Conservation (phyloP, 441 rosid genomes). For the Biscutella laevigata region DNA sequence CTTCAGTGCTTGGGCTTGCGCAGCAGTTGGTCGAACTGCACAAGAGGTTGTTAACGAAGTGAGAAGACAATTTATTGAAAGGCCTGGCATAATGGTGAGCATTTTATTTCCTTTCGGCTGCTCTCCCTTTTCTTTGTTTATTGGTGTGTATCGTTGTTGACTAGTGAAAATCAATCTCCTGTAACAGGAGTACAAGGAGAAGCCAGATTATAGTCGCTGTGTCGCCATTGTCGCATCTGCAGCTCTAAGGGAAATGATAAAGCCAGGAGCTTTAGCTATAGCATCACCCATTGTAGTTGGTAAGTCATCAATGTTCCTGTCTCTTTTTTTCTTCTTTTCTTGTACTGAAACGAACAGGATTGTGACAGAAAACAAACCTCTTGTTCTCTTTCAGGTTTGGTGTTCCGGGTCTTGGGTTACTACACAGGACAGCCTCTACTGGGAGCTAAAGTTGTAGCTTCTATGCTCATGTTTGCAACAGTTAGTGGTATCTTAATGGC, state of each 20-base stretch:
- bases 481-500: constrained; percentile 98
- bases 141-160: constrained; percentile 1
- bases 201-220: constrained; percentile 96
- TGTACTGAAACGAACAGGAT: neutral
- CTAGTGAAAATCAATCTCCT: constrained; percentile 1
- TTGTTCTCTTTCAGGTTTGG: constrained; percentile 46
- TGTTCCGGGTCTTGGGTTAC: constrained; percentile 78
- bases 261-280: constrained; percentile 92
- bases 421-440: constrained; percentile 88
- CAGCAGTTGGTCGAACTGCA: constrained; percentile 97
- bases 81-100: constrained; percentile 98
- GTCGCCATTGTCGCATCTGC: constrained; percentile 98
- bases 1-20: constrained; percentile 96
- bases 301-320: constrained; percentile 23
- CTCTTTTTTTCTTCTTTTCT: neutral
- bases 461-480: constrained; percentile 92
- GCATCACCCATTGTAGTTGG: constrained; percentile 81
- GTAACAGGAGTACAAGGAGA: constrained; percentile 82
- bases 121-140: neutral
- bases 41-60: constrained; percentile 99
- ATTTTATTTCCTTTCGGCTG: neutral
- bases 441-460: constrained; percentile 94
- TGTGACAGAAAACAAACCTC: constrained; percentile 9
- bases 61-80: constrained; percentile 92
- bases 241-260: constrained; percentile 92